Evolutionary conservation across 805 yeast genomes (phyloP), one percentile per base, ranked within the genome.

Genomic region (Tetrapisispora nanseiensis): DNA sequence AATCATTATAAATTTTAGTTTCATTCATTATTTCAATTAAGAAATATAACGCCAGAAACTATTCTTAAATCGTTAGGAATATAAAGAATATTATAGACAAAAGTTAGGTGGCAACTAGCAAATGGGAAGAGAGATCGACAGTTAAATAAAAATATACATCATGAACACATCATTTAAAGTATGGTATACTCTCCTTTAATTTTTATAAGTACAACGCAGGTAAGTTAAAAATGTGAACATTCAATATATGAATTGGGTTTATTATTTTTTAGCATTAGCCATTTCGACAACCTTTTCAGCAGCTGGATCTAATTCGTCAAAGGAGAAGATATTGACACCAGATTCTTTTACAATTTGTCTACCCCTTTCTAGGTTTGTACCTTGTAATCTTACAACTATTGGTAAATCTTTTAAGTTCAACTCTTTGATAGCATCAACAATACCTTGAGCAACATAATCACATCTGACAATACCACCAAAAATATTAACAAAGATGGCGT

Each of bases 391-490:
- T 48, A 89, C 97, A 55, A 92, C 95, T 59, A 92, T 92, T 53
- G 98, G 99, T 43, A 92, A 84, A 26, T 31, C 18, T 50, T 76
- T 79, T 65, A 92, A 80, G 59, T 83, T 80, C 74, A 92, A 78
- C 73, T 82, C 83, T 71, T 86, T 86, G 52, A 97, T 80, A 42
- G 96, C 96, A 52, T 89, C 85, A 58, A 92, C 89, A 65, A 92
- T 78, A 69, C 99, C 99, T 71, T 81, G 80, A 58, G 99, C 99
- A 51, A 92, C 97, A 72, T 80, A 86, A 71, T 92, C 99, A 72
- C 98, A 92, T 76, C 99, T 86, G 57, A 92, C 98, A 57, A 92
- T 92, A 74, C 99, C 98, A 67, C 99, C 99, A 61, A 92, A 92
- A 61, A 92, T 92, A 78, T 92, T 92, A 62, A 92, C 97, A 57